Evolutionary conservation across 441 rosid species (phyloP).

Genomic region (Syzygium syzygioides): DNA sequence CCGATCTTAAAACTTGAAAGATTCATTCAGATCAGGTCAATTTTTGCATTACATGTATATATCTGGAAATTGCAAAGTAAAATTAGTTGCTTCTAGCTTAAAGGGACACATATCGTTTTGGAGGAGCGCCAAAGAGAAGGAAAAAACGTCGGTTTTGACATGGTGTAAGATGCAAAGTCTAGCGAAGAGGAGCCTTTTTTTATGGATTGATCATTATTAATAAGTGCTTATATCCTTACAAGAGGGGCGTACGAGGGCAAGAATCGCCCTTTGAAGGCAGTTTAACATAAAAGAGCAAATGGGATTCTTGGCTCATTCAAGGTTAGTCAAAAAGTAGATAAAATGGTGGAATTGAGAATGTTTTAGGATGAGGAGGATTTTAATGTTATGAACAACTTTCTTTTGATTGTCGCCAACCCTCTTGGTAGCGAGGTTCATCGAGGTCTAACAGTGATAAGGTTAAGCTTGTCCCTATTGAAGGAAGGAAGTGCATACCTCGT

Average conservation of each 20-base stretch:
- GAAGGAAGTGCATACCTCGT: neutral
- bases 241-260: neutral
- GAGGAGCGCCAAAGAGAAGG: too few relatives aligned
- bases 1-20: too few relatives aligned
- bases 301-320: neutral
- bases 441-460: neutral
- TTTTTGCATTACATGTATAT: too few relatives aligned
- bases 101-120: too few relatives aligned
- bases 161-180: too few relatives aligned
- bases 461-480: neutral
- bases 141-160: too few relatives aligned
- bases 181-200: too few relatives aligned
- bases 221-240: too few relatives aligned
- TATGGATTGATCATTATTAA: too few relatives aligned
- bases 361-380: neutral
- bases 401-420: neutral
- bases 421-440: neutral
- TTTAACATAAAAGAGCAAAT: neutral
- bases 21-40: too few relatives aligned
- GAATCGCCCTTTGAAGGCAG: neutral
- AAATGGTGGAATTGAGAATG: neutral
- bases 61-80: too few relatives aligned
- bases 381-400: neutral
- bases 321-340: neutral
- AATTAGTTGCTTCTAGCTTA: too few relatives aligned